Percentiles rank a stretch among this genome's conserved stretches.
Conservation (phyloP, 78 protist genomes). For the Pigoraptor vietnamica region DNA sequence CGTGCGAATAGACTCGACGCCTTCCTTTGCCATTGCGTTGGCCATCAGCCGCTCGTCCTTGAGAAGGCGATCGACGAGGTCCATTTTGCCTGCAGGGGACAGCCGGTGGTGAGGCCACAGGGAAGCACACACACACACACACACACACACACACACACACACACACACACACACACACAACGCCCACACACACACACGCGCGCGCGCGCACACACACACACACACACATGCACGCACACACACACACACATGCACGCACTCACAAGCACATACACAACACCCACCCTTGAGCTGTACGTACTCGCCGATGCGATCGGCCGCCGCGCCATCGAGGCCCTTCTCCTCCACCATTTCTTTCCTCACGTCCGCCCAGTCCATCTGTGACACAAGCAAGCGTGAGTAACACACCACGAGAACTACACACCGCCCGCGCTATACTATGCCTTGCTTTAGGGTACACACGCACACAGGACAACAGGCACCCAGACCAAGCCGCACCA, state of each 20-base stretch:
- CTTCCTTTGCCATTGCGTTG: conserved; percentile 44
- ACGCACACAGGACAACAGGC: too few species aligned
- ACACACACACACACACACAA: background rate
- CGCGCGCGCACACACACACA: background rate
- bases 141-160: background rate
- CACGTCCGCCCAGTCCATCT: conserved; percentile 74
- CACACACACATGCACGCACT: background rate
- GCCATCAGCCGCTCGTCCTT: background rate
- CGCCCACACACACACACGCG: background rate
- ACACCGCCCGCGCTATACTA: too few species aligned
- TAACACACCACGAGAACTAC: too few species aligned
- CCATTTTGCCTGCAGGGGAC: background rate
- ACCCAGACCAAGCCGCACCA: too few species aligned
- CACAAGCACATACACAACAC: background rate
- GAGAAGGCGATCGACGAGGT: conserved; percentile 23
- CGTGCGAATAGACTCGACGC: conserved; percentile 37
- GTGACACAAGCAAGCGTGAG: background rate
- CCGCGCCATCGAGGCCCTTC: conserved; percentile 53
- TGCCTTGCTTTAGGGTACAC: too few species aligned
- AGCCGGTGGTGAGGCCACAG: background rate
- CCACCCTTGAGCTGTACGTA: conserved; percentile 50
- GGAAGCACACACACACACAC: background rate
- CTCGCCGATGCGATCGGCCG: conserved; percentile 65
- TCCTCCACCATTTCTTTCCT: conserved; percentile 77
- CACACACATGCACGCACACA: background rate